Percentiles rank a stretch among this genome's conserved stretches.
These are phyloP conservation scores for Pulveroboletus ravenelii DNA, from an alignment of 768 basidiomycete genomes.

Conservation along the genomic window DNA sequence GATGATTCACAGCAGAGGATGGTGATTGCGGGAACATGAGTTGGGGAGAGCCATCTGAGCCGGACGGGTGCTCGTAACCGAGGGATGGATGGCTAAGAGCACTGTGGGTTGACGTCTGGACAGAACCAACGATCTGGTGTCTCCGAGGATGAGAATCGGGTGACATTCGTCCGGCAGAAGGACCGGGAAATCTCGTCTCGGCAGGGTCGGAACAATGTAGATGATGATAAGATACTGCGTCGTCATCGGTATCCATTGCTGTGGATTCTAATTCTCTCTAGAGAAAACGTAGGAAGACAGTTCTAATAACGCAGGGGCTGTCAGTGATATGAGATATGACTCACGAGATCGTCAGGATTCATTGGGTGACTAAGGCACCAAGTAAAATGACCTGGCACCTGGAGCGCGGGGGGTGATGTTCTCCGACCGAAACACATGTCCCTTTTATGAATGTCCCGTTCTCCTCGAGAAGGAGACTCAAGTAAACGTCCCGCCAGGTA, in stretches of 20 bases:
- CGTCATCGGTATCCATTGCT: conserved; percentile 13
- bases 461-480: conserved; percentile 1
- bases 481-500: not conserved
- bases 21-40: not conserved
- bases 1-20: not conserved
- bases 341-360: conserved; percentile 14
- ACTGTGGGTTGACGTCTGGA: not conserved
- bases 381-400: not conserved
- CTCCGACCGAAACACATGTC: not conserved
- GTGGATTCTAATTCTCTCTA: conserved; percentile 7
- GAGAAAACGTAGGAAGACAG: not conserved
- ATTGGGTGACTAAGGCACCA: conserved; percentile 1
- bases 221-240: not conserved
- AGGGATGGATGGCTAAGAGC: not conserved
- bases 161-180: not conserved
- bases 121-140: not conserved
- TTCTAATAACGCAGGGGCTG: not conserved
- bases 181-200: not conserved
- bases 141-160: not conserved
- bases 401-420: not conserved
- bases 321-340: not conserved
- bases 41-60: not conserved
- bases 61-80: not conserved
- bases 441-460: conserved; percentile 14
- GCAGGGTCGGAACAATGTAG: not conserved